A percentile compares a stretch with the other conserved stretches of the same genome.
These are phyloP conservation scores for Vaccinium corymbosum DNA, from an alignment of 148 eudicot genomes.

Conservation along the genomic window DNA sequence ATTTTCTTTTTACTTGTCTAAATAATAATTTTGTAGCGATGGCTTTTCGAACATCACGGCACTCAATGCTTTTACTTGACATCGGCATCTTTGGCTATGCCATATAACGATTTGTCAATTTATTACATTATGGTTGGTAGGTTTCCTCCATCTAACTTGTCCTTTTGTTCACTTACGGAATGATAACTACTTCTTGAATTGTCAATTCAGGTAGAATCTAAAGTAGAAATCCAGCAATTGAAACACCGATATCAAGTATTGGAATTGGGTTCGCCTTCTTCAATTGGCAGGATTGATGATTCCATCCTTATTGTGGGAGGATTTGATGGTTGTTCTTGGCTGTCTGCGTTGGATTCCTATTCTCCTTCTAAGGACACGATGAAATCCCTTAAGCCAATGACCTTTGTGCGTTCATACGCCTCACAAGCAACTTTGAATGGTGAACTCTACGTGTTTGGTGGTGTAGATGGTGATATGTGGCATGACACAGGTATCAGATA, in stretches of 20 bases:
- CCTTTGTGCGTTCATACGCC: slow-evolving; percentile 39
- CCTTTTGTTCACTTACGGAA: neutral
- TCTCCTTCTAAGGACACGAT: slow-evolving; percentile 37
- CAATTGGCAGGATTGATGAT: slow-evolving; percentile 15
- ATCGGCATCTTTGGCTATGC: neutral
- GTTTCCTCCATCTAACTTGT: neutral
- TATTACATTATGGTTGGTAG: neutral
- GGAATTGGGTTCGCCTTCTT: slow-evolving; percentile 25
- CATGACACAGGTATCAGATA: slow-evolving; percentile 52
- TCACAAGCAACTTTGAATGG: slow-evolving; percentile 45
- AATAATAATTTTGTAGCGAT: neutral
- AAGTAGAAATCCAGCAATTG: slow-evolving; percentile 33
- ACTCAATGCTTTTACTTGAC: neutral
- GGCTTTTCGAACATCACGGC: neutral
- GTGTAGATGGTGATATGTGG: slow-evolving; percentile 46
- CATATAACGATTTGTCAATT: neutral
- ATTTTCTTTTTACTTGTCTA: neutral
- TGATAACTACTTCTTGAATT: neutral
- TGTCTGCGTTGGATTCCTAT: slow-evolving; percentile 42
- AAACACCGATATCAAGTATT: slow-evolving; percentile 15
- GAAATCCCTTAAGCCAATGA: slow-evolving; percentile 46
- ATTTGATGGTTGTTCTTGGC: slow-evolving; percentile 60
- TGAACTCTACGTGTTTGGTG: slow-evolving; percentile 59
- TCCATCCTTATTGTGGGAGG: slow-evolving; percentile 62
- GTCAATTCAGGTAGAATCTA: slow-evolving; percentile 49